These are phyloP conservation scores for Blastobotrys attinorum DNA, from an alignment of 805 yeast genomes.

Conservation along the genomic window DNA sequence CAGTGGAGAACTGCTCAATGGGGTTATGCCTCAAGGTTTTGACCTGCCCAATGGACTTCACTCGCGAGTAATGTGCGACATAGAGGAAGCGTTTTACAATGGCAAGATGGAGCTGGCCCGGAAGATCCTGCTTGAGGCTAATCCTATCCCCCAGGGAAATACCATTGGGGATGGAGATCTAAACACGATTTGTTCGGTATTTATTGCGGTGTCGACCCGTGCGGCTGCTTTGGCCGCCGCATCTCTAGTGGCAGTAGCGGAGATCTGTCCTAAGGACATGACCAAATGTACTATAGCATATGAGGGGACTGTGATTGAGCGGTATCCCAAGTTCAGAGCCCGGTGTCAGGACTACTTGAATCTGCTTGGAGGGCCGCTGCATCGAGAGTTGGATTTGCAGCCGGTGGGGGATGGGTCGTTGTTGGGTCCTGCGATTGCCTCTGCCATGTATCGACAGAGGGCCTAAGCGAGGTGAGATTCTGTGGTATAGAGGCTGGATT, in stretches of 20 bases:
- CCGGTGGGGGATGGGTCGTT: constrained; percentile 18
- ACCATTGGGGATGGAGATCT: constrained; percentile 17
- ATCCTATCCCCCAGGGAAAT: background rate
- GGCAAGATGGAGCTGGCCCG: constrained; percentile 17
- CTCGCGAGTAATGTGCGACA: constrained; percentile 19
- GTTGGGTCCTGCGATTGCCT: constrained; percentile 23
- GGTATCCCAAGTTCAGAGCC: constrained; percentile 23
- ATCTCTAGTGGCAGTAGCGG: constrained; percentile 22
- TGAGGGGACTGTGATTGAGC: constrained; percentile 28
- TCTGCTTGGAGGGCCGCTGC: constrained; percentile 12
- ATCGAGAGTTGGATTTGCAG: constrained; percentile 11
- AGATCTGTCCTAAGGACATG: constrained; percentile 11
- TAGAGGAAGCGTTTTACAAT: constrained; percentile 18
- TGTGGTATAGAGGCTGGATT: no score
- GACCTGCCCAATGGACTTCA: constrained; percentile 21
- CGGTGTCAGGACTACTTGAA: constrained; percentile 25
- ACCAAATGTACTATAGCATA: constrained; percentile 22
- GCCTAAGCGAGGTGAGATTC: background rate
- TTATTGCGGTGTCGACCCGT: constrained; percentile 25
- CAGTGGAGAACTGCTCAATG: constrained; percentile 28
- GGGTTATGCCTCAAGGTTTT: constrained; percentile 19
- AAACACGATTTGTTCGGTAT: constrained; percentile 18
- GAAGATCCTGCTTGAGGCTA: constrained; percentile 5
- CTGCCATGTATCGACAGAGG: constrained; percentile 14
- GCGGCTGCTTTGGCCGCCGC: constrained; percentile 29